Conservation (phyloP, 352 stramenopile genomes). For the Phytophthora hybrid region DNA sequence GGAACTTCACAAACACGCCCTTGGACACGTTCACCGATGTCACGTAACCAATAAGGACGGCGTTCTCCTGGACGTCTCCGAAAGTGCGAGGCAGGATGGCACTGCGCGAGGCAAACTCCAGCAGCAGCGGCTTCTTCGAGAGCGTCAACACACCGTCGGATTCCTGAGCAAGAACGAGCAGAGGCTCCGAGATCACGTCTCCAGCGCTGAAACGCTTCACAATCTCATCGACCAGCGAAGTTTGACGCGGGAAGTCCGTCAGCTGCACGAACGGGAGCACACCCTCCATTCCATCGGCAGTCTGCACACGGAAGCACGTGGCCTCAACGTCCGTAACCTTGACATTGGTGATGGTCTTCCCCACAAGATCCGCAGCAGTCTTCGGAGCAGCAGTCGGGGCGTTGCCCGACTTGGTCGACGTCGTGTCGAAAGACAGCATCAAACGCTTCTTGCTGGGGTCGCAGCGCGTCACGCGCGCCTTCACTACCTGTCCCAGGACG, state of each 20-base stretch:
- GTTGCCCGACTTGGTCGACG: constrained; percentile 26
- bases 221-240: constrained; percentile 76
- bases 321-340: constrained; percentile 77
- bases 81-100: constrained; percentile 66
- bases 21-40: constrained; percentile 78
- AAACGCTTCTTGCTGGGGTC: constrained; percentile 84
- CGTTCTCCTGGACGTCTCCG: constrained; percentile 64
- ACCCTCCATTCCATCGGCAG: constrained; percentile 72
- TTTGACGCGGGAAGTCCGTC: constrained; percentile 85
- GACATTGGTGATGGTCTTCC: constrained; percentile 62
- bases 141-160: constrained; percentile 78
- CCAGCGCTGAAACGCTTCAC: constrained; percentile 60
- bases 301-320: constrained; percentile 80
- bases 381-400: constrained; percentile 28
- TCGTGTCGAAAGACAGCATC: constrained; percentile 88
- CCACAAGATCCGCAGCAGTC: constrained; percentile 49
- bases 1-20: constrained; percentile 89
- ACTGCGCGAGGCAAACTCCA: constrained; percentile 52
- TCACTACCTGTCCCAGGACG: constrained; percentile 87
- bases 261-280: constrained; percentile 86
- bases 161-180: constrained; percentile 78
- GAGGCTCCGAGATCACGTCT: constrained; percentile 60
- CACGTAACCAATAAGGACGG: constrained; percentile 80
- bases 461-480: constrained; percentile 79
- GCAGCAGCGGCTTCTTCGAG: constrained; percentile 84